A percentile compares a stretch with the other conserved stretches of the same genome.
Conservation (phyloP, 352 stramenopile genomes). For the Pythium aphanidermatum region DNA sequence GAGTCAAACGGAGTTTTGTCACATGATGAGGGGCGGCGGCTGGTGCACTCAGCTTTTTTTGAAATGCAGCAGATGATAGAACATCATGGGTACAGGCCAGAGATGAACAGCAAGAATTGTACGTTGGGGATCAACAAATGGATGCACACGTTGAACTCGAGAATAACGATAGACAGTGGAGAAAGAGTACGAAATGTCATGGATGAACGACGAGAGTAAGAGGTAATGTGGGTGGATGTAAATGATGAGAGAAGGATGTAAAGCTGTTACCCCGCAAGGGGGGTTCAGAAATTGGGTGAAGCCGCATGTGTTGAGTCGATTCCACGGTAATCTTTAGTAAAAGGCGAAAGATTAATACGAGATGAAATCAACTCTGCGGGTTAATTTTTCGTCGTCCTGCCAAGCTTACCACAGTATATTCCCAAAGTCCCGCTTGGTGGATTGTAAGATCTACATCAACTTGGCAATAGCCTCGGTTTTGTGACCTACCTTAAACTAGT, state of each 20-base stretch:
- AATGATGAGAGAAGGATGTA: background rate
- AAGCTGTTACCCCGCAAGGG: constrained; percentile 17
- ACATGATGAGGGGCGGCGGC: too few species aligned
- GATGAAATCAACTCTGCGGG: constrained; percentile 34
- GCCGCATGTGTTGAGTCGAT: constrained; percentile 70
- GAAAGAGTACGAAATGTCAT: background rate
- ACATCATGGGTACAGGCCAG: too few species aligned
- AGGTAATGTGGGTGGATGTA: background rate
- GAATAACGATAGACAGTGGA: too few species aligned
- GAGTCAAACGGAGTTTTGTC: too few species aligned
- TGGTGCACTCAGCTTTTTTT: too few species aligned
- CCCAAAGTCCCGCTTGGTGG: constrained; percentile 8
- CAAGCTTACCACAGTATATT: constrained; percentile 1
- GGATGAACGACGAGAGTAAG: background rate
- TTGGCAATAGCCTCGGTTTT: background rate
- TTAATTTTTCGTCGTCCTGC: constrained; percentile 3
- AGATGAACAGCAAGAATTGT: too few species aligned
- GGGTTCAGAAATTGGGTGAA: constrained; percentile 73
- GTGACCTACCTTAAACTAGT: constrained; percentile 2
- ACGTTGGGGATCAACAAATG: too few species aligned
- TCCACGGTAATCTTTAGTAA: constrained; percentile 93
- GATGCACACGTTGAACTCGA: too few species aligned
- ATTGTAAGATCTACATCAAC: background rate
- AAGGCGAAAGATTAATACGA: constrained; percentile 88
- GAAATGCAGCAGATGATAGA: too few species aligned